These are phyloP conservation scores for Seiridium cupressi DNA, from an alignment of 2,329 filamentous ascomycete genomes.

Conservation along the genomic window DNA sequence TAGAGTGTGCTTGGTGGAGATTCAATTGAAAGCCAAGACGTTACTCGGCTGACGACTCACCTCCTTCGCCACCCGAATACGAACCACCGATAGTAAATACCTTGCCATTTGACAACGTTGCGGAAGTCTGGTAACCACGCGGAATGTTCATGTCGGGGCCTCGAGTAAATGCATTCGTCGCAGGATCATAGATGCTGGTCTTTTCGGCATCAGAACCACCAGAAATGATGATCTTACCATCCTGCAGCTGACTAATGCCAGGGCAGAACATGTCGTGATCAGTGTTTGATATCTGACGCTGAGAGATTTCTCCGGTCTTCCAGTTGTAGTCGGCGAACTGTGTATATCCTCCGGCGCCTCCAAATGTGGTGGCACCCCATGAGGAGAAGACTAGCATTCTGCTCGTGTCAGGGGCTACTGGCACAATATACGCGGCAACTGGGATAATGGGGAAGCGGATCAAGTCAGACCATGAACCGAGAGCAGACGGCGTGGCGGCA, in stretches of 20 bases:
- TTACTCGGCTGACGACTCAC: not conserved
- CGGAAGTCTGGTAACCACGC: conserved; percentile 42
- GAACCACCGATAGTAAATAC: conserved; percentile 51
- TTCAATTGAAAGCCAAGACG: no score
- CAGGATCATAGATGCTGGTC: conserved; percentile 38
- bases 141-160: conserved; percentile 32
- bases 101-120: conserved; percentile 41
- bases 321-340: conserved; percentile 22
- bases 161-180: conserved; percentile 24
- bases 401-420: conserved; percentile 19
- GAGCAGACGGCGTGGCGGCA: not conserved
- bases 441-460: conserved; percentile 23
- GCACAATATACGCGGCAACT: conserved; percentile 25
- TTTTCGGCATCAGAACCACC: conserved; percentile 40
- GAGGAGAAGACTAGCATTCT: conserved; percentile 15
- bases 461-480: conserved; percentile 22
- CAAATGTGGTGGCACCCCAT: not conserved
- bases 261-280: conserved; percentile 49
- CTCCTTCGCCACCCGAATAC: conserved; percentile 40
- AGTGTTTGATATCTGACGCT: conserved; percentile 21
- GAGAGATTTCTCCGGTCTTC: conserved; percentile 14
- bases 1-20: no score
- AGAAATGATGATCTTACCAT: conserved; percentile 40
- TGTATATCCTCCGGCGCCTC: conserved; percentile 8
- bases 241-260: conserved; percentile 37